A percentile compares a stretch with the other conserved stretches of the same genome.
phyloP scores from a whole-genome alignment of 2,329 filamentous ascomycete genomes.

The Fulvia fulva region DNA sequence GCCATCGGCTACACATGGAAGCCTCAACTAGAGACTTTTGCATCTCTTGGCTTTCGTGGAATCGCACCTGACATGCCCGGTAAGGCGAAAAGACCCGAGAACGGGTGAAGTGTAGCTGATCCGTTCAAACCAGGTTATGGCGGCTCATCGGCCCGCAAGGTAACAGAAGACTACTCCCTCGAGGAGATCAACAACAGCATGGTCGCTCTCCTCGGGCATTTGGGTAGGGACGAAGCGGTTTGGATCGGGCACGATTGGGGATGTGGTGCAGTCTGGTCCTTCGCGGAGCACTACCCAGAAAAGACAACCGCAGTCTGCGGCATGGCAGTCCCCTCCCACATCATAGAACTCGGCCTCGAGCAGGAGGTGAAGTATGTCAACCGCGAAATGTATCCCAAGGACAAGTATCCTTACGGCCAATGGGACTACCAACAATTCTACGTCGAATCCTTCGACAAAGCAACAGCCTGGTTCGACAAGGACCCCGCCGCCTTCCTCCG shows the following conservation, averaged over 20 bases:
- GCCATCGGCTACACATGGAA: constrained; percentile 37
- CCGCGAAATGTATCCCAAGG: constrained; percentile 44
- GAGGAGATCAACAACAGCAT: constrained; percentile 30
- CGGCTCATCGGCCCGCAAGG: constrained; percentile 29
- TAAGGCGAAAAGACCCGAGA: not conserved
- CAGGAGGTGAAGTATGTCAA: constrained; percentile 37
- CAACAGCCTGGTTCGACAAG: constrained; percentile 17
- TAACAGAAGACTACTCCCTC: constrained; percentile 32
- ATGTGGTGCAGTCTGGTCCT: constrained; percentile 30
- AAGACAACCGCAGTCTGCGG: constrained; percentile 29
- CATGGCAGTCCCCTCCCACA: constrained; percentile 40
- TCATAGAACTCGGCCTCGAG: constrained; percentile 41
- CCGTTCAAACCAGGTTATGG: constrained; percentile 31
- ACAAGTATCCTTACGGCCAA: constrained; percentile 39
- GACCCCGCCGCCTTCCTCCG: constrained; percentile 28
- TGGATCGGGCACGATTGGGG: constrained; percentile 50
- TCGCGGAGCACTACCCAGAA: constrained; percentile 30
- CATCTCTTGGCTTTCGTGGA: constrained; percentile 25
- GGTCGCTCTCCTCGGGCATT: constrained; percentile 38
- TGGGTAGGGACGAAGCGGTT: constrained; percentile 40
- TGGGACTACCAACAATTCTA: constrained; percentile 37
- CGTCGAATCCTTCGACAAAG: constrained; percentile 27
- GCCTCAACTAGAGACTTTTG: constrained; percentile 33
- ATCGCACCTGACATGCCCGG: constrained; percentile 34
- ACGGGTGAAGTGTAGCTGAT: not conserved